Base-by-base conservation (phyloP, 345 rosid species). In the Euclidium syriacum region DNA sequence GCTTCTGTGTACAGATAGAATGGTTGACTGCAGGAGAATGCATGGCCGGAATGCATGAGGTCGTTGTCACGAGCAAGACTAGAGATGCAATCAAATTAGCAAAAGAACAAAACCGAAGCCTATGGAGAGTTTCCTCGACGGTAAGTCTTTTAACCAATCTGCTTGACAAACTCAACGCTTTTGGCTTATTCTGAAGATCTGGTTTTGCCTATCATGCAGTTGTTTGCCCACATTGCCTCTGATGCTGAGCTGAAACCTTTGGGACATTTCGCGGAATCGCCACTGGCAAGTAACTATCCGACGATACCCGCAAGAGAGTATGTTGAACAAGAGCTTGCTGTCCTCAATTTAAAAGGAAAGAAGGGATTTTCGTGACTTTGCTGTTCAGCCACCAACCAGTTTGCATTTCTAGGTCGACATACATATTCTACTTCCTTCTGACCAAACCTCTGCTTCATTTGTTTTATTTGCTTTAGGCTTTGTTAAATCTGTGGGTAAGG, bases 31-130 rank as follows among this genome's bases (percentile, higher is more conserved):
- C 79, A 25, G 98, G 98, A 34, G 95, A 87, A 39, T 87, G 98
- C 83, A 77, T 80, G 46, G 96, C 98, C 4, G 97, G 97, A 15
- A 87, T 92, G 98, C 97, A 90, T 73, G 98, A 89, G 72, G 98
- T 92, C 22, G 76, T 89, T 35, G 95, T 90, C 64, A 83, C 94
- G 2, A 67, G 75, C 59, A 83, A 88, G 72, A 92, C 97, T 15
- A 74, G 54, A 2, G 88, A 87, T 62, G 95, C 96, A 46, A 76
- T 87, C 68, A 79, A 73, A 61, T 63, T 74, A 69, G 99, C 90
- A 56, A 75, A 84, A n/a, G 90, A 83, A 67, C 84, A 84, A 66
- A 84, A 84, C 33, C 76, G 77, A 70, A 87, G 98, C 90, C 64
- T 85, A 7, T 92, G 98, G 96, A 85, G 97, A 68, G 95, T 92